Evolutionary conservation across 805 yeast species (phyloP), one percentile per base, ranked within the genome.

Genomic region (Komagataella pseudopastoris): DNA sequence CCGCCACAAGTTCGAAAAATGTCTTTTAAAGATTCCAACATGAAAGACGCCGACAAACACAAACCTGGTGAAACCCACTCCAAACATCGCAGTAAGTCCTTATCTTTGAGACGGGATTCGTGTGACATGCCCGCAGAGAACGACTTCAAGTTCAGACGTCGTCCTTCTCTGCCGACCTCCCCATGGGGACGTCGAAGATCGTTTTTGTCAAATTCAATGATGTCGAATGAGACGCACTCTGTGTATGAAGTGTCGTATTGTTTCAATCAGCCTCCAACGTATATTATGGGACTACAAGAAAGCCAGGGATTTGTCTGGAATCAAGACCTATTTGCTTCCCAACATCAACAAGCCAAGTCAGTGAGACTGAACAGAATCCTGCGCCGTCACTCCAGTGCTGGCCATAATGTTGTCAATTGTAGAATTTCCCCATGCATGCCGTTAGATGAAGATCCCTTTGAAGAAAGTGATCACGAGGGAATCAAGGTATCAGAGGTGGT

Each of bases 251-350:
- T 65, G 2, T 54, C 63, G 3, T 44, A 18, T n/a, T 44, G 46
- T n/a, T 45, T 20, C 23, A 46, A 36, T 24, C 47, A 23, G 30
- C 47, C 39, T 16, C 22, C 23, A 17, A 30, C 39, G 39, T 71
- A 60, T 51, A 67, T 73, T 14, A 70, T 81, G 44, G 71, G 77
- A 14, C 65, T 81, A 45, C 71, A 70, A 22, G 85, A 83, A 58
- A 75, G 83, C 36, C 90, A 85, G 60, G 93, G 93, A 2, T 85
- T 84, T 58, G 64, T 77, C 2, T 85, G 88, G 78, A 84, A 85
- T 61, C 90, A 84, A 59, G 90, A 84, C 58, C 65, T 83, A 48
- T 85, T 83, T 71, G 90, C 88, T 2, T 71, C 82, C 1, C 81
- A 82, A 24, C 81, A 79, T 61, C 86, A 82, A 59, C 90, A 84